phyloP scores from a whole-genome alignment of 2,329 filamentous ascomycete genomes.

The Alternaria ethzedia region DNA sequence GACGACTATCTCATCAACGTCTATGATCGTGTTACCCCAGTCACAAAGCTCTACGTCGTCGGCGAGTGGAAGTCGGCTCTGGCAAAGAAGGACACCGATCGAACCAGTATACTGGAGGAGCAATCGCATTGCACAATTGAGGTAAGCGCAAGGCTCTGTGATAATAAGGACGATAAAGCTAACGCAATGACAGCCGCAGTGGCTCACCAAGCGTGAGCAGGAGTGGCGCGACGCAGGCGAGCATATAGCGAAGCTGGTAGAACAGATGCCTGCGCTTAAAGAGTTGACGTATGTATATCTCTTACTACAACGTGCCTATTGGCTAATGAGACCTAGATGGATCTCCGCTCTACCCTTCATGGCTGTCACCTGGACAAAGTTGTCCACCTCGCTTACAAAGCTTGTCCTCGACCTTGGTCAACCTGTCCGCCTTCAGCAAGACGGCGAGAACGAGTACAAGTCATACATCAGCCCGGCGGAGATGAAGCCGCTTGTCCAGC shows the following conservation, averaged over 20 bases:
- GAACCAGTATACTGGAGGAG: background rate
- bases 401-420: slow-evolving; percentile 37
- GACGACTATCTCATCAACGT: slow-evolving; percentile 9
- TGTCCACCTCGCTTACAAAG: slow-evolving; percentile 32
- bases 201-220: background rate
- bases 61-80: slow-evolving; percentile 29
- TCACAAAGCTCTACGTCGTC: slow-evolving; percentile 34
- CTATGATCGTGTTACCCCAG: background rate
- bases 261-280: slow-evolving; percentile 27
- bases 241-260: slow-evolving; percentile 25
- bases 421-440: slow-evolving; percentile 24
- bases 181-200: background rate
- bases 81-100: background rate
- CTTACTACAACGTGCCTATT: background rate
- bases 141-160: no score
- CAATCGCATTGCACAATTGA: background rate
- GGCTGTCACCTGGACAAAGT: slow-evolving; percentile 23
- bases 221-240: slow-evolving; percentile 27
- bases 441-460: slow-evolving; percentile 14
- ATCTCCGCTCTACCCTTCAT: slow-evolving; percentile 36
- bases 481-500: slow-evolving; percentile 32
- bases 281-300: slow-evolving; percentile 36
- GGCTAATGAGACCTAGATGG: slow-evolving; percentile 32
- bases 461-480: slow-evolving; percentile 31
- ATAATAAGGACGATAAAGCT: no score